Evolutionary conservation across 768 basidiomycete species (phyloP).

Genomic region (Suillus ampliporus): DNA sequence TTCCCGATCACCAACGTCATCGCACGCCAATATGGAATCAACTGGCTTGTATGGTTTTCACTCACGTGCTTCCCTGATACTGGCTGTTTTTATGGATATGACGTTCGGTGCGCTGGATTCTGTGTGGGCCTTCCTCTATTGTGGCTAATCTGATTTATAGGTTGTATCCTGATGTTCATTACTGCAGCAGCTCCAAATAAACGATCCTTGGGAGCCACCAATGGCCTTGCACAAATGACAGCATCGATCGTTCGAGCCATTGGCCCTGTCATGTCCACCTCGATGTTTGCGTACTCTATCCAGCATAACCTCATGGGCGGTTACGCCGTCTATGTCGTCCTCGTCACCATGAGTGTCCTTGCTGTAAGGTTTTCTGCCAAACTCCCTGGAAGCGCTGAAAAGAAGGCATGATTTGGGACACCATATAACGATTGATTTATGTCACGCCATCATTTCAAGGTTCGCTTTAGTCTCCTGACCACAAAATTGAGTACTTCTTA

Average conservation of each 20-base stretch:
- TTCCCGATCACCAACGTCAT: conserved; percentile 39
- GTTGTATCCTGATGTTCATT: conserved; percentile 74
- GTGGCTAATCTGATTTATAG: conserved; percentile 37
- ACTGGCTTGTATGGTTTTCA: conserved; percentile 31
- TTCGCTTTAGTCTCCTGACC: background rate
- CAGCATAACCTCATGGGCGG: conserved; percentile 43
- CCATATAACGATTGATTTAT: background rate
- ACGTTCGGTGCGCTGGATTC: conserved; percentile 33
- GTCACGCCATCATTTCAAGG: background rate
- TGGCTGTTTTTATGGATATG: conserved; percentile 34
- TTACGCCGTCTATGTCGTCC: conserved; percentile 39
- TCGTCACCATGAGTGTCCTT: conserved; percentile 21
- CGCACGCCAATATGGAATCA: conserved; percentile 28
- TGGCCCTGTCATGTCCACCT: conserved; percentile 38
- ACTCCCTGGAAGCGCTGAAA: conserved; percentile 18
- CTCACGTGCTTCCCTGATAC: conserved; percentile 31
- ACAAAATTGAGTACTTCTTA: background rate
- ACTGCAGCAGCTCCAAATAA: conserved; percentile 68
- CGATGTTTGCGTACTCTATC: conserved; percentile 44
- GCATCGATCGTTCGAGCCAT: conserved; percentile 39
- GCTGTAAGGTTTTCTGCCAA: conserved; percentile 27
- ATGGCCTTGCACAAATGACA: conserved; percentile 49
- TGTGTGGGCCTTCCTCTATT: conserved; percentile 4
- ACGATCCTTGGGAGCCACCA: conserved; percentile 70
- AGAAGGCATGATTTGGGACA: background rate